phyloP scores from a whole-genome alignment of 2,329 filamentous ascomycete species.

The Gnomoniopsis smithogilvyi region DNA sequence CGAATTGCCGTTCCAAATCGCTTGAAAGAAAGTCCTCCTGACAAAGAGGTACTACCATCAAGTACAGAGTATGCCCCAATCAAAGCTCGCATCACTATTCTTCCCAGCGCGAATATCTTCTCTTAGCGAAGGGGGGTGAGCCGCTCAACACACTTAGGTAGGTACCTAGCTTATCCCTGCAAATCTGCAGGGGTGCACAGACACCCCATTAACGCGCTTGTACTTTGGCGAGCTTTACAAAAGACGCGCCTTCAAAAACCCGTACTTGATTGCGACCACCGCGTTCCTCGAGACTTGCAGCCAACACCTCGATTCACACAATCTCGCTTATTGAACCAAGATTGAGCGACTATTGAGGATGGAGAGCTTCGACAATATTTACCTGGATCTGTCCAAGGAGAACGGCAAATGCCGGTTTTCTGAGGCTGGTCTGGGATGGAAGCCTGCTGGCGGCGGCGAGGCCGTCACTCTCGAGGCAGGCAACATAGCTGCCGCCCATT shows the following conservation, averaged over 20 bases:
- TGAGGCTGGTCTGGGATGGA: conserved; percentile 94
- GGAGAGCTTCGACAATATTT: conserved; percentile 97
- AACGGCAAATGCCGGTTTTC: conserved; percentile 92
- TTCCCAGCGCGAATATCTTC: too few relatives aligned
- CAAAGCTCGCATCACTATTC: too few relatives aligned
- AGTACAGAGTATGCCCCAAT: too few relatives aligned
- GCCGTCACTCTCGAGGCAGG: conserved; percentile 89
- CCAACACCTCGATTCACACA: background rate
- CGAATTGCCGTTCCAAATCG: too few relatives aligned
- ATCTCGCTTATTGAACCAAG: background rate
- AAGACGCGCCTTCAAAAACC: background rate
- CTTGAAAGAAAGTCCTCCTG: too few relatives aligned
- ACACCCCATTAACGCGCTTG: background rate
- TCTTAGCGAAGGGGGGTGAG: too few relatives aligned
- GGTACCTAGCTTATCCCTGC: background rate
- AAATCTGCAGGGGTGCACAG: background rate
- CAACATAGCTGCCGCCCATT: conserved; percentile 85
- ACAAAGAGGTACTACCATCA: too few relatives aligned
- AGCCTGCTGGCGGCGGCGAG: conserved; percentile 79
- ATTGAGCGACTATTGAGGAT: background rate
- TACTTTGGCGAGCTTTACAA: background rate
- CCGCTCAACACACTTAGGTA: too few relatives aligned
- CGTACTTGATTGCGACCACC: background rate
- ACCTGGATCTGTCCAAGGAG: conserved; percentile 91
- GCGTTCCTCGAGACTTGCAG: background rate